Evolutionary conservation across 2,329 filamentous ascomycete species (phyloP).

Genomic region (Capronia coronata): DNA sequence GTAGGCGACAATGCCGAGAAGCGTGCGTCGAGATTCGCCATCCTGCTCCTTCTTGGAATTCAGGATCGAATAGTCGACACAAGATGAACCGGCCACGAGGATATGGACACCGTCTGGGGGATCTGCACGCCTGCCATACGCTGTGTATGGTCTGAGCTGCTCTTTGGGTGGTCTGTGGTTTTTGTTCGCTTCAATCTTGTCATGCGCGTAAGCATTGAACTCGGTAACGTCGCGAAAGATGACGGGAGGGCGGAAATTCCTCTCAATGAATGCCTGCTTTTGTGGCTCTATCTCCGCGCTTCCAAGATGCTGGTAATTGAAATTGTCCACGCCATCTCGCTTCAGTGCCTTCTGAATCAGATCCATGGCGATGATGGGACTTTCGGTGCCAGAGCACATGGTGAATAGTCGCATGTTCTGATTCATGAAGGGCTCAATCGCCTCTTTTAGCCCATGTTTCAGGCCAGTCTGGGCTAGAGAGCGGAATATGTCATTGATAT

Average conservation of each 20-base stretch:
- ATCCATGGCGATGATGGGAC: conserved; percentile 60
- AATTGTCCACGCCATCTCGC: conserved; percentile 30
- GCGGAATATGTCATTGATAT: conserved; percentile 46
- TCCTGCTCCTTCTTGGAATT: conserved; percentile 51
- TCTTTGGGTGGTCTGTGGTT: conserved; percentile 1
- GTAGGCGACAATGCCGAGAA: conserved; percentile 56
- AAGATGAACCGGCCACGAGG: conserved; percentile 66
- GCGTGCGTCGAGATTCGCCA: conserved; percentile 62
- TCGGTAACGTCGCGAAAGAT: conserved; percentile 57
- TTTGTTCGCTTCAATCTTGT: neutral
- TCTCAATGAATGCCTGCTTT: conserved; percentile 59
- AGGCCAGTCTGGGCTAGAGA: conserved; percentile 37
- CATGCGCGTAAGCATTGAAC: conserved; percentile 42
- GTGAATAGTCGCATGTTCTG: conserved; percentile 55
- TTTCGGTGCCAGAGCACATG: conserved; percentile 73
- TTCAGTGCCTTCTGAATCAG: conserved; percentile 46
- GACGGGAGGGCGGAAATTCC: conserved; percentile 49
- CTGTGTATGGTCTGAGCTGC: conserved; percentile 47
- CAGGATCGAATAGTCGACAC: conserved; percentile 65
- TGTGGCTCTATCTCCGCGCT: conserved; percentile 58
- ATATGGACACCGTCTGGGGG: conserved; percentile 58
- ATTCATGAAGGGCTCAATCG: conserved; percentile 34
- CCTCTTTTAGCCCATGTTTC: conserved; percentile 32
- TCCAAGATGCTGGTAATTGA: conserved; percentile 52
- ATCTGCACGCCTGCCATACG: conserved; percentile 53